Percentiles rank a stretch among this genome's conserved stretches.
These are phyloP conservation scores for Candida loeiensis DNA, from an alignment of 805 yeast species.

Conservation along the genomic window DNA sequence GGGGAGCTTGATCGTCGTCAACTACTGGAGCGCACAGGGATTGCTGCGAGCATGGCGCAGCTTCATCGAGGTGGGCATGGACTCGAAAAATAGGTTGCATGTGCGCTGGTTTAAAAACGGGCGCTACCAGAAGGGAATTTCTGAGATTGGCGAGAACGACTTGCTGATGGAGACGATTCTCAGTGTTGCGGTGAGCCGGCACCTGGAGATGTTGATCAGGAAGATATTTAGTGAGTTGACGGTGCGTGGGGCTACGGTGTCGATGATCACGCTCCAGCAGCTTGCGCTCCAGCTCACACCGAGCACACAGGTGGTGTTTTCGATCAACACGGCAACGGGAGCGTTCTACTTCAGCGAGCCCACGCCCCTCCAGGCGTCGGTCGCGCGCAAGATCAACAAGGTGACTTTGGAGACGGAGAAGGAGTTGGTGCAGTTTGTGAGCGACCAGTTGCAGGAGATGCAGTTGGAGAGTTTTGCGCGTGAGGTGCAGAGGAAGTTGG, in stretches of 20 bases:
- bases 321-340: constrained; percentile 41
- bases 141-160: background rate
- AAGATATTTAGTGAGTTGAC: constrained; percentile 16
- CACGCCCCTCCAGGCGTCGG: constrained; percentile 30
- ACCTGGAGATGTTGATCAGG: constrained; percentile 31
- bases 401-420: constrained; percentile 26
- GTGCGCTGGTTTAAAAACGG: constrained; percentile 67
- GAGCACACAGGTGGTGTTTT: constrained; percentile 29
- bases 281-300: constrained; percentile 31
- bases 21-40: constrained; percentile 57
- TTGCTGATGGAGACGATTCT: constrained; percentile 26
- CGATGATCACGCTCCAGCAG: constrained; percentile 17
- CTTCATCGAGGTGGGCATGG: constrained; percentile 60
- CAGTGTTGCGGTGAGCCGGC: constrained; percentile 36
- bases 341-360: constrained; percentile 40
- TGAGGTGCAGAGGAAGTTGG: constrained; percentile 53
- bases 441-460: constrained; percentile 39
- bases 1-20: constrained; percentile 49
- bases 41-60: constrained; percentile 47
- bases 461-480: constrained; percentile 46
- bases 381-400: constrained; percentile 30
- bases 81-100: constrained; percentile 42
- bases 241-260: constrained; percentile 10
- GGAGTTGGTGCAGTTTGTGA: constrained; percentile 30
- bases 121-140: constrained; percentile 18